Evolutionary conservation across 2,329 filamentous ascomycete species (phyloP).

Genomic region (Fusarium udum): DNA sequence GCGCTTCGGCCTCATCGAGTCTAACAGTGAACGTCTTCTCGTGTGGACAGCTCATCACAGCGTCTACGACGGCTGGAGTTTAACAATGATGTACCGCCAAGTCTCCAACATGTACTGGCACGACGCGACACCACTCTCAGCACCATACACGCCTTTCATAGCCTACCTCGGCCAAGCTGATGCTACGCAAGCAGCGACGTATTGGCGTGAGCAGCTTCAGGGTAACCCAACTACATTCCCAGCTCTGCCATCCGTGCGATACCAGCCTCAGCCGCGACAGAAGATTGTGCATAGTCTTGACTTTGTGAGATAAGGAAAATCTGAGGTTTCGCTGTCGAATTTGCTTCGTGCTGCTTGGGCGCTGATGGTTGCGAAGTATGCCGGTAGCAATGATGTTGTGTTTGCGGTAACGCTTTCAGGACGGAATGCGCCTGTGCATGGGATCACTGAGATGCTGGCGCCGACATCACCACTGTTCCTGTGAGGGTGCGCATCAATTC

Average conservation of each 20-base stretch:
- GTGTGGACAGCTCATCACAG: constrained; percentile 1
- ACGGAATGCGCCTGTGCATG: neutral
- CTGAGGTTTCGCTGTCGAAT: neutral
- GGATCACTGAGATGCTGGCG: neutral
- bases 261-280: neutral
- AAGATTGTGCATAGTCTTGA: neutral
- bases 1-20: neutral
- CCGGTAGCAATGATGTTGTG: neutral
- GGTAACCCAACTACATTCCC: neutral
- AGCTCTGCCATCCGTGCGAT: neutral
- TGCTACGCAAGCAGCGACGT: neutral
- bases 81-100: neutral
- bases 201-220: neutral
- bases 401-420: neutral
- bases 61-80: neutral
- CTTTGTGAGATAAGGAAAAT: neutral
- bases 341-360: neutral
- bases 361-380: neutral
- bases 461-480: neutral
- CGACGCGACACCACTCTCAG: neutral
- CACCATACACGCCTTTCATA: neutral
- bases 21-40: neutral
- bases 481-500: neutral
- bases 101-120: neutral
- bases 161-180: neutral